Evolutionary conservation across 208 protist species (phyloP).

Genomic region (Crithidia fasciculata): DNA sequence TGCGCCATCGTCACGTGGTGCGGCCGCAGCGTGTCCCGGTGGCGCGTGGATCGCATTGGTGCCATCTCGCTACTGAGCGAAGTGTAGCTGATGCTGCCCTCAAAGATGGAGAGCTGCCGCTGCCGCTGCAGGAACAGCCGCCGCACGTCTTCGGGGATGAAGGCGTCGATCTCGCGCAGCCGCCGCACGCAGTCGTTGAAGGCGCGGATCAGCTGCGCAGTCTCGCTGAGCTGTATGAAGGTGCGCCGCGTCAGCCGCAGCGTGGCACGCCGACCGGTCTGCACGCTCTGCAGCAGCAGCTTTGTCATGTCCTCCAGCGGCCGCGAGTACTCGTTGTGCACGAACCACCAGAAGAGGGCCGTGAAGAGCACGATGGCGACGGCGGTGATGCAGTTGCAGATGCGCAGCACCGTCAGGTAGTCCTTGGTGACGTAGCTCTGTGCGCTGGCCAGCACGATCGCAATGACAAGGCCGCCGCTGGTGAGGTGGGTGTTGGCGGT

Average conservation of each 20-base stretch:
- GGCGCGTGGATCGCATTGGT: neutral
- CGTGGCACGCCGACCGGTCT: neutral
- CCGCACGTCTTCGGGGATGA: neutral
- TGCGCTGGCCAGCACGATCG: neutral
- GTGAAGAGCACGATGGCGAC: neutral
- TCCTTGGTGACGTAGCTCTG: neutral
- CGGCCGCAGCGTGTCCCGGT: neutral
- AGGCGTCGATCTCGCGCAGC: constrained; percentile 9
- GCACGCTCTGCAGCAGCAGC: neutral
- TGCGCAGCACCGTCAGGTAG: neutral
- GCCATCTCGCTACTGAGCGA: neutral
- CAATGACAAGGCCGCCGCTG: neutral
- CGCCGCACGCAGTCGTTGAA: constrained; percentile 13
- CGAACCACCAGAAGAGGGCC: neutral
- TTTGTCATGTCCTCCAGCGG: constrained; percentile 1
- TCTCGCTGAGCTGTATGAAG: constrained; percentile 5
- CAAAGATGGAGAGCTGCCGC: neutral
- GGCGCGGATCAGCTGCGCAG: constrained; percentile 1
- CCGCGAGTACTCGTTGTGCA: constrained; percentile 6
- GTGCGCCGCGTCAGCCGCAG: neutral
- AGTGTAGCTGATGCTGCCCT: neutral
- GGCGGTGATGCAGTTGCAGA: neutral
- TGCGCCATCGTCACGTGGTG: neutral
- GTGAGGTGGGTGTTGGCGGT: neutral
- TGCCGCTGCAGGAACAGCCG: neutral